phyloP scores from a whole-genome alignment of 2,329 filamentous ascomycete species.

The Emmonsiellopsis sp. region DNA sequence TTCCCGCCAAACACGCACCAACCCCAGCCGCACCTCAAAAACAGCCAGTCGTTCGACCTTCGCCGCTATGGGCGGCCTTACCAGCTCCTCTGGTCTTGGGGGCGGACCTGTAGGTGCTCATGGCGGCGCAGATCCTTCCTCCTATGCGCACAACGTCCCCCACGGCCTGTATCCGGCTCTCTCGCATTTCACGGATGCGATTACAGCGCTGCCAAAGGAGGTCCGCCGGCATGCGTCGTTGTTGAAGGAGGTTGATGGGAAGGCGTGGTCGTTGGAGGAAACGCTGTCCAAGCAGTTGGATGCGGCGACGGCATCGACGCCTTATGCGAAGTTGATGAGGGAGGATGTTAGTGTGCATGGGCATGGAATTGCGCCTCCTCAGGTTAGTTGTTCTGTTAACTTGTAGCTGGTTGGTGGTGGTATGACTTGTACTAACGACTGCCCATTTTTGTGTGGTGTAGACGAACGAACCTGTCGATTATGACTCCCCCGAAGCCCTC shows the following conservation, averaged over 20 bases:
- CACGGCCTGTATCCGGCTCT: constrained; percentile 56
- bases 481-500: constrained; percentile 28
- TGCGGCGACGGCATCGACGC: constrained; percentile 25
- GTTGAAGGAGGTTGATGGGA: constrained; percentile 95
- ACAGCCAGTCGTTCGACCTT: constrained; percentile 33
- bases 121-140: neutral
- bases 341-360: constrained; percentile 27
- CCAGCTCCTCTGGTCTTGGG: neutral
- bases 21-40: constrained; percentile 41
- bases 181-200: constrained; percentile 77
- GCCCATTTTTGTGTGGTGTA: neutral
- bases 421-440: neutral
- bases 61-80: constrained; percentile 12
- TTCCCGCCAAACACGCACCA: constrained; percentile 40
- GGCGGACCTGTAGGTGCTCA: neutral
- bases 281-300: constrained; percentile 66
- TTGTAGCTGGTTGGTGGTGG: neutral
- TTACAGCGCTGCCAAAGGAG: constrained; percentile 86
- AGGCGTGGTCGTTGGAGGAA: constrained; percentile 82
- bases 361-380: constrained; percentile 4
- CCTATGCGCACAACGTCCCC: constrained; percentile 16
- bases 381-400: neutral
- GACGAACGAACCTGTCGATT: neutral
- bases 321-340: constrained; percentile 20
- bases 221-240: constrained; percentile 92